These are phyloP conservation scores for Colletotrichum phormii DNA, from an alignment of 2,329 filamentous ascomycete genomes.

Conservation along the genomic window DNA sequence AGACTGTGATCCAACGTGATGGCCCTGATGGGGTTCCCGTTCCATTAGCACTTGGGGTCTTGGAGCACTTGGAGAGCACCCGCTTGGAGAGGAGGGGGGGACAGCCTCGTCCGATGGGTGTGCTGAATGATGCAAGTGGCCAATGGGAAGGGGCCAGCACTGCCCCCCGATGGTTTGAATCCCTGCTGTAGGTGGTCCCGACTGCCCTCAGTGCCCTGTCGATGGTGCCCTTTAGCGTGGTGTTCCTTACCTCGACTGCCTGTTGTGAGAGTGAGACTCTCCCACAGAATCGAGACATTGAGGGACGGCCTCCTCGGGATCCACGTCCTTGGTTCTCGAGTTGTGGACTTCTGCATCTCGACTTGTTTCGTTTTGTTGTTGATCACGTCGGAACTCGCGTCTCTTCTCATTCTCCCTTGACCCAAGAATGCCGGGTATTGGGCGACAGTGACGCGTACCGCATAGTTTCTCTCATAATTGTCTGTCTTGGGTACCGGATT, in stretches of 20 bases:
- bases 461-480: neutral
- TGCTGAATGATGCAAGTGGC: neutral
- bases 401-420: neutral
- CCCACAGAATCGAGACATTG: neutral
- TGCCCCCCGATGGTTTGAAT: constrained; percentile 26
- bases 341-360: neutral
- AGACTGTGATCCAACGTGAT: neutral
- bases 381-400: neutral
- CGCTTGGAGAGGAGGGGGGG: neutral
- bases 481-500: neutral
- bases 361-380: neutral
- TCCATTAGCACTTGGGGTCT: neutral
- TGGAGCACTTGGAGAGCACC: no score
- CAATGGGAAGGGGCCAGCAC: constrained; percentile 24
- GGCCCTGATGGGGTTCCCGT: neutral
- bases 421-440: neutral
- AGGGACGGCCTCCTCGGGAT: neutral
- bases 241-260: constrained; percentile 21
- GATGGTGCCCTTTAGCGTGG: constrained; percentile 14
- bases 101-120: constrained; percentile 25
- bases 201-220: constrained; percentile 9
- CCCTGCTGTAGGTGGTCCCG: constrained; percentile 9
- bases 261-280: neutral
- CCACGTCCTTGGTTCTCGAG: neutral
- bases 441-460: neutral